A percentile compares a stretch with the other conserved stretches of the same genome.
phyloP scores from a whole-genome alignment of 768 basidiomycete species.

The Rhizopogon vinicolor region DNA sequence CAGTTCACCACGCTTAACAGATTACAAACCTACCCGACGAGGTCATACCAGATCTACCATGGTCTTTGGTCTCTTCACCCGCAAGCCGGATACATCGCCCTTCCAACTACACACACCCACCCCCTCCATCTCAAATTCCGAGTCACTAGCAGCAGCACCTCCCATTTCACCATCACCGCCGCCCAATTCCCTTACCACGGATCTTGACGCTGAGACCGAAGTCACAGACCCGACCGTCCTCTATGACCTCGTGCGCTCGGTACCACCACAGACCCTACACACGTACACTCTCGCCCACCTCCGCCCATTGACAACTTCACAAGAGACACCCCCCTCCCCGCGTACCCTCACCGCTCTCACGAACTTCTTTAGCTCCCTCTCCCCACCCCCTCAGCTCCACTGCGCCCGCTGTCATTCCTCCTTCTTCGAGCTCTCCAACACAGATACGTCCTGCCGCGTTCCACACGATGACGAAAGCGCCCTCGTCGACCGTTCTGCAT shows the following conservation, averaged over 20 bases:
- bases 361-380: constrained; percentile 56
- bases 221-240: constrained; percentile 38
- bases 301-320: constrained; percentile 11
- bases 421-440: constrained; percentile 70
- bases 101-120: constrained; percentile 32
- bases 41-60: constrained; percentile 5
- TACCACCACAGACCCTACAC: constrained; percentile 67
- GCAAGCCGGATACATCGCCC: constrained; percentile 17
- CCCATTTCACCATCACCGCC: constrained; percentile 29
- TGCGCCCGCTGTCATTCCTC: constrained; percentile 72
- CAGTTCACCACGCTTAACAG: background rate
- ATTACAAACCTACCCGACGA: too few species aligned
- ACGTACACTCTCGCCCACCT: constrained; percentile 55
- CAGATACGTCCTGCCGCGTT: constrained; percentile 63
- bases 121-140: constrained; percentile 33
- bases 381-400: constrained; percentile 65
- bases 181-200: constrained; percentile 33
- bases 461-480: constrained; percentile 82
- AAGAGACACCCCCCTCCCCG: constrained; percentile 24
- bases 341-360: constrained; percentile 43
- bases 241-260: constrained; percentile 46
- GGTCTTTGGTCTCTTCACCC: constrained; percentile 31
- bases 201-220: constrained; percentile 19
- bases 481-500: constrained; percentile 57
- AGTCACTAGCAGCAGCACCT: constrained; percentile 15